phyloP scores from a whole-genome alignment of 306 rosid species.

The Urtica urens region DNA sequence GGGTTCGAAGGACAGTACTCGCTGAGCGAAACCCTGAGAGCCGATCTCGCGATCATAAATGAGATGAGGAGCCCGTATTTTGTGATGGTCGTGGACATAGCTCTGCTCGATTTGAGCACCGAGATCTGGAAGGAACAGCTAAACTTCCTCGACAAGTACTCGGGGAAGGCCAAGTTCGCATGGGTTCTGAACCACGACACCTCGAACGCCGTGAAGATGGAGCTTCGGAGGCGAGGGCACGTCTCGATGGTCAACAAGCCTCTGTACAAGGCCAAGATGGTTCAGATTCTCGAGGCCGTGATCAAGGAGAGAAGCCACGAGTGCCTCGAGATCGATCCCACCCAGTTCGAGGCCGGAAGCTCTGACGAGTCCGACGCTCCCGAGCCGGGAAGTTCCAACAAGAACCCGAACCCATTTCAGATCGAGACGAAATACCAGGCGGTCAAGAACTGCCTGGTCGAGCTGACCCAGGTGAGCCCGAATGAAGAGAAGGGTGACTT shows the following conservation, averaged over 20 bases:
- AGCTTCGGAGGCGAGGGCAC: conserved; percentile 78
- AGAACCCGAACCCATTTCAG: conserved; percentile 17
- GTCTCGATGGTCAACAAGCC: conserved; percentile 66
- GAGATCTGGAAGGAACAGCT: conserved; percentile 97
- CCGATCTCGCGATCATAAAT: conserved; percentile 37
- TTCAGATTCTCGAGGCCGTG: conserved; percentile 74
- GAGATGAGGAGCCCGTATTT: conserved; percentile 59
- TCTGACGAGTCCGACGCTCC: conserved; percentile 76
- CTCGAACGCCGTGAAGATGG: conserved; percentile 64
- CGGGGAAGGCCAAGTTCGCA: conserved; percentile 70
- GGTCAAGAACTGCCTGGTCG: conserved; percentile 37
- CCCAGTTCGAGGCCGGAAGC: conserved; percentile 60
- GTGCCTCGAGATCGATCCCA: conserved; percentile 78
- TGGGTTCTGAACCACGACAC: conserved; percentile 94
- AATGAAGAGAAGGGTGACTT: conserved; percentile 26
- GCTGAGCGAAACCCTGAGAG: conserved; percentile 35
- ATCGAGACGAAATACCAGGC: conserved; percentile 25
- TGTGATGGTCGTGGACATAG: conserved; percentile 69
- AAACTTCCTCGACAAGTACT: conserved; percentile 65
- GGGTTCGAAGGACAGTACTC: conserved; percentile 53
- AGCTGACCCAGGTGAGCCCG: conserved; percentile 30
- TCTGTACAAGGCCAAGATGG: conserved; percentile 70
- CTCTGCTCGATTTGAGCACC: conserved; percentile 89
- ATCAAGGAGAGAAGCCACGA: conserved; percentile 62
- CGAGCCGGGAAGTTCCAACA: conserved; percentile 29